Base-by-base conservation (phyloP, 805 yeast species). In the Wickerhamiella alocasiicola region DNA sequence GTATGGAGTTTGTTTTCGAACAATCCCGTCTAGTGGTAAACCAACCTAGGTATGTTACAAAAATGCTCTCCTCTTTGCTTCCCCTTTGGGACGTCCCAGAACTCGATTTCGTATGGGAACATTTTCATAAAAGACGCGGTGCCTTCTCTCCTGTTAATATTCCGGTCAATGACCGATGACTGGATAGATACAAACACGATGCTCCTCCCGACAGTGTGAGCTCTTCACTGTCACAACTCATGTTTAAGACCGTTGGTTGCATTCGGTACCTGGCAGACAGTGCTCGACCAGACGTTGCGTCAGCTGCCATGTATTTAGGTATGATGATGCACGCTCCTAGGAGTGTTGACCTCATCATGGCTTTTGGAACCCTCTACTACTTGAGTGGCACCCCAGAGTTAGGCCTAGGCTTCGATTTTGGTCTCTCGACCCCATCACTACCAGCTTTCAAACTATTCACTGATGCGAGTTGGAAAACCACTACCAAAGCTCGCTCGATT, bases 191-290 rank as follows among this genome's bases (percentile, higher is more conserved):
- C 30, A 27, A 27, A 15, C 5, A 12, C n/a, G 30, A 27, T 12
- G 15, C 30, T 5, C 6, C n/a, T 6, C 30, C 30, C 5, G 30
- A 27, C 6, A 12, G 6, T 11, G 6, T 15, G 15, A 12, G n/a
- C 13, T 6, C 13, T 6, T 5, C 30, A 11, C 30, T 6, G 13
- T 12, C n/a, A 12, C n/a, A 12, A 7, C 30, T 27, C 6, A 27
- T 27, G 30, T 27, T 11, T 12, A 6, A 12, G 7, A 27, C 30
- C 9, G 30, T 27, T 11, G 30, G 30, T 12, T 9, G 9, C n/a
- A 27, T 27, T 27, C 30, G 30, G 13, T 27, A 27, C 30, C 13
- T 27, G n/a, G n/a, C n/a, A n/a, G n/a, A n/a, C n/a, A n/a, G n/a
- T n/a, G n/a, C n/a, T n/a, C n/a, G n/a, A n/a, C n/a, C n/a, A n/a